Conservation (phyloP, 2,329 filamentous ascomycete species). For the Aspergillus sp. region DNA sequence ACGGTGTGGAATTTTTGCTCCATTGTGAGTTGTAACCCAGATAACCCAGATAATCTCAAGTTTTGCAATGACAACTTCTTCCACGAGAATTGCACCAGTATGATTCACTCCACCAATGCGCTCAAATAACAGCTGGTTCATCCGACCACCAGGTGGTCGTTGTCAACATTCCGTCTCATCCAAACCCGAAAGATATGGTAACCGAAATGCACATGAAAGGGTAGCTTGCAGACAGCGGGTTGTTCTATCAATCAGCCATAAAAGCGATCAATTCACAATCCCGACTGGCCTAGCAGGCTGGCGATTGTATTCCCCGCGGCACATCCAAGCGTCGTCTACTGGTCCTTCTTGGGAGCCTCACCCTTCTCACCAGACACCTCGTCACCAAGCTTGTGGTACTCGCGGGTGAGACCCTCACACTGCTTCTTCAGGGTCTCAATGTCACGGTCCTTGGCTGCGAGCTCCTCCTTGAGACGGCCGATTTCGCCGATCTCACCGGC, state of each 20-base stretch:
- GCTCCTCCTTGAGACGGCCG: constrained; percentile 72
- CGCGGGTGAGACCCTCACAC: constrained; percentile 74
- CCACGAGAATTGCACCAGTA: background rate
- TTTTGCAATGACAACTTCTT: background rate
- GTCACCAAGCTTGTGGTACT: constrained; percentile 85
- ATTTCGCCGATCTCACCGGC: constrained; percentile 73
- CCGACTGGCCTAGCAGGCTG: background rate
- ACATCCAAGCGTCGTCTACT: constrained; percentile 38
- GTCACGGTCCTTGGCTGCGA: constrained; percentile 76
- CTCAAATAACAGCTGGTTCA: background rate
- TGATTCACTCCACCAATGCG: background rate
- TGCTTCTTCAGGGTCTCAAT: constrained; percentile 92
- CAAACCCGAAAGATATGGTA: background rate
- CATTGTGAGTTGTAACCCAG: background rate
- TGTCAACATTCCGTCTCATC: background rate
- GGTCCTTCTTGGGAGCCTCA: constrained; percentile 56
- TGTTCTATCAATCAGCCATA: background rate
- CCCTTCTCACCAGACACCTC: constrained; percentile 64
- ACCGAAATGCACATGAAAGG: background rate
- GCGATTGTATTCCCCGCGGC: background rate
- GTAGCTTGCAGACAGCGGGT: background rate
- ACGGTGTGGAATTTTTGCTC: background rate
- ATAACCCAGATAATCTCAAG: background rate
- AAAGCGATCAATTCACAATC: background rate
- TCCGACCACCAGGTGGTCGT: background rate